Conservation (phyloP, 2,329 filamentous ascomycete species). For the Massarina eburnea region DNA sequence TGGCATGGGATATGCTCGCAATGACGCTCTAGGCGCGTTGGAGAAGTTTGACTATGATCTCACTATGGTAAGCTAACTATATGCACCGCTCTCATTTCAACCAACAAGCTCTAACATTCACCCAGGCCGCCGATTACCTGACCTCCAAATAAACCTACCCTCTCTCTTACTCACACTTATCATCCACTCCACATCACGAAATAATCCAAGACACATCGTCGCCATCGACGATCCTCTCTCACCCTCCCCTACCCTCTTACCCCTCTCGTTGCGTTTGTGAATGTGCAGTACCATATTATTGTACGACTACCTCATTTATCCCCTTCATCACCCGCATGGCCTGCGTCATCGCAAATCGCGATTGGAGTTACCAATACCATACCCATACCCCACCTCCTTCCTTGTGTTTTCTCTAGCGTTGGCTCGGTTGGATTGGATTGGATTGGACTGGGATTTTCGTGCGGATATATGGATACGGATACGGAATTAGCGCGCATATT, state of each 20-base stretch:
- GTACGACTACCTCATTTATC: conserved; percentile 29
- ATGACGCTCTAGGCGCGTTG: conserved; percentile 73
- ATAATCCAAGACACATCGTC: too few relatives aligned
- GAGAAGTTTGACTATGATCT: conserved; percentile 97
- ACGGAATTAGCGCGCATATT: conserved; percentile 1
- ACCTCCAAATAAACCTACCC: conserved; percentile 15
- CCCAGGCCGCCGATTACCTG: conserved; percentile 40
- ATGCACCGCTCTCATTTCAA: background rate
- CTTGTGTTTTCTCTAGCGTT: conserved; percentile 25
- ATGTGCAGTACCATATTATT: conserved; percentile 18
- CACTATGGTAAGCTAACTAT: conserved; percentile 69
- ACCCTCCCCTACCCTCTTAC: background rate
- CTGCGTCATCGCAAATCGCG: conserved; percentile 13
- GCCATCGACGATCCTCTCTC: background rate
- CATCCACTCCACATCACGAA: too few relatives aligned
- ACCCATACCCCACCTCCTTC: conserved; percentile 23
- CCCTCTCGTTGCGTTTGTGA: conserved; percentile 8
- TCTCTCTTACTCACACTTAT: background rate
- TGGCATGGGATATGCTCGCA: conserved; percentile 80
- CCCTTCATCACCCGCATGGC: conserved; percentile 24
- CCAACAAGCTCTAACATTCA: conserved; percentile 17
- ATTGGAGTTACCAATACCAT: too few relatives aligned
- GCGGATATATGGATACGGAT: background rate
- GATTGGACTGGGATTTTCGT: background rate
- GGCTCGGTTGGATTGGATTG: conserved; percentile 9